phyloP scores from a whole-genome alignment of 2,329 filamentous ascomycete species.

The Aureobasidium sp. region DNA sequence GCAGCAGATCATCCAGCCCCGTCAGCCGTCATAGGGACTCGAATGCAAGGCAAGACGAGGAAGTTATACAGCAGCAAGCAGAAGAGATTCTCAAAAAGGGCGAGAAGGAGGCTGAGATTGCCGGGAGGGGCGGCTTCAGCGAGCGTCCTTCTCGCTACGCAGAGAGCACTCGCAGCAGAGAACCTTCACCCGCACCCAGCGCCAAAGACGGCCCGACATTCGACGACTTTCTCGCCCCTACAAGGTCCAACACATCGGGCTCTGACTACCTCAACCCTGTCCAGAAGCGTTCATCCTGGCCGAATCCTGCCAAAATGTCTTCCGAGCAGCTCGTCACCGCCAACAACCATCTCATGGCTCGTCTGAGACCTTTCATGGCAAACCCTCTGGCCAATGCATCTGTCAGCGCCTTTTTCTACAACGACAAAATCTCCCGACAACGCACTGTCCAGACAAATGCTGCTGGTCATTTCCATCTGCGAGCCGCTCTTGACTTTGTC shows the following conservation, averaged over 20 bases:
- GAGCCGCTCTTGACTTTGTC: conserved; percentile 78
- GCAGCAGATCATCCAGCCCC: conserved; percentile 35
- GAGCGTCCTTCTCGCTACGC: conserved; percentile 52
- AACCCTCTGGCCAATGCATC: conserved; percentile 69
- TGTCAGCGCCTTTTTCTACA: conserved; percentile 93
- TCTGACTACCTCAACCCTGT: conserved; percentile 28
- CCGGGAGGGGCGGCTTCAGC: conserved; percentile 66
- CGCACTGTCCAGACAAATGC: conserved; percentile 80
- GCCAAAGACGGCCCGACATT: conserved; percentile 12
- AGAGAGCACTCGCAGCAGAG: conserved; percentile 32
- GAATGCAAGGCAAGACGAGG: conserved; percentile 49
- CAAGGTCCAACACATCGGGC: conserved; percentile 1
- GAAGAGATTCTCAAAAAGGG: conserved; percentile 68
- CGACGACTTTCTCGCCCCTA: conserved; percentile 6
- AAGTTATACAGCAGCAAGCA: conserved; percentile 67
- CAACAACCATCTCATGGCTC: conserved; percentile 80
- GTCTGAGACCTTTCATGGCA: conserved; percentile 83
- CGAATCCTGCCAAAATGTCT: conserved; percentile 55
- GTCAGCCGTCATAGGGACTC: conserved; percentile 3
- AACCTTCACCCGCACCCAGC: conserved; percentile 22
- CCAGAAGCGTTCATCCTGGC: conserved; percentile 45
- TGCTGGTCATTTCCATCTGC: conserved; percentile 76
- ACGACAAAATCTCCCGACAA: conserved; percentile 73
- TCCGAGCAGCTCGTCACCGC: conserved; percentile 70
- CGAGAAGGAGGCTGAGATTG: conserved; percentile 62